A percentile compares a stretch with the other conserved stretches of the same genome.
Evolutionary conservation across 2,329 filamentous ascomycete genomes (phyloP).

Genomic region (Aspergillus japonicus): DNA sequence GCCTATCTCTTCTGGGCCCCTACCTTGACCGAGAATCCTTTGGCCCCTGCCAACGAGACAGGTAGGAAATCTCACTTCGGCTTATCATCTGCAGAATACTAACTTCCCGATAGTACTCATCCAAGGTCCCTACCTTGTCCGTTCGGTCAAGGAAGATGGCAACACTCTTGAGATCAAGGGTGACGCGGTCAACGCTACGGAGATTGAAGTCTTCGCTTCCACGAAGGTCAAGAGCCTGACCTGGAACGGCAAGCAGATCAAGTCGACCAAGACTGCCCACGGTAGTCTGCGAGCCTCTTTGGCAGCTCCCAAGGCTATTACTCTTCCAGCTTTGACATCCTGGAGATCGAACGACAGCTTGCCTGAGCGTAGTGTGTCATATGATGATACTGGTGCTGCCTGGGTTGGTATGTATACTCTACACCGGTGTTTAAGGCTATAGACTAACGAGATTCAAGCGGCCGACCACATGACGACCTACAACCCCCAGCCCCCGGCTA

Average conservation of each 20-base stretch:
- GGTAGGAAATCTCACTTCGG: conserved; percentile 29
- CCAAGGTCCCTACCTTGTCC: conserved; percentile 54
- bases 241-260: conserved; percentile 51
- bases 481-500: conserved; percentile 44
- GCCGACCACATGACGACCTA: conserved; percentile 44
- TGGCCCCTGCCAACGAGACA: conserved; percentile 47
- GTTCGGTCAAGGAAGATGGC: conserved; percentile 42
- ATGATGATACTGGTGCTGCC: conserved; percentile 44
- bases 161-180: conserved; percentile 46
- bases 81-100: not conserved
- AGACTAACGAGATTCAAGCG: conserved; percentile 19
- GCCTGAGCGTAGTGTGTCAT: conserved; percentile 41
- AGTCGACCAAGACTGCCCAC: conserved; percentile 36
- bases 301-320: conserved; percentile 25
- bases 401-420: conserved; percentile 31
- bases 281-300: conserved; percentile 42
- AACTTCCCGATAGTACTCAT: conserved; percentile 45
- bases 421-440: too few species aligned
- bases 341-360: conserved; percentile 48
- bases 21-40: conserved; percentile 49
- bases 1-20: conserved; percentile 61
- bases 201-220: conserved; percentile 51
- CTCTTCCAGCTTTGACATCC: conserved; percentile 32
- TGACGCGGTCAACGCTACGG: conserved; percentile 45
- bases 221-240: conserved; percentile 46